These are phyloP conservation scores for Ophiostoma montium DNA, from an alignment of 2,329 filamentous ascomycete genomes.

Conservation along the genomic window DNA sequence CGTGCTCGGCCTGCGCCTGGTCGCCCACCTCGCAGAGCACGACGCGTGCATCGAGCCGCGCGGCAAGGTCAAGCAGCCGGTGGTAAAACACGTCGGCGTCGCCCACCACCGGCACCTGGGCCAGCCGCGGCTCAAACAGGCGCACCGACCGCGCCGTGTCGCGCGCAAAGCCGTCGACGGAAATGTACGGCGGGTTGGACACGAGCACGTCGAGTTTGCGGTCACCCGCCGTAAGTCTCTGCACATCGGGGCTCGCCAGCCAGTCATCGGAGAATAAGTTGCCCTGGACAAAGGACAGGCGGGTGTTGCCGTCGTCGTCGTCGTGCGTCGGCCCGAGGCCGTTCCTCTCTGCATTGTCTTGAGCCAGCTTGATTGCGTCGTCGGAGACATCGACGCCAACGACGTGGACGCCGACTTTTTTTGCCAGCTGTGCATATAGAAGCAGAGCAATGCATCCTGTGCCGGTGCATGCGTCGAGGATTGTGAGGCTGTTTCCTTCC, in stretches of 20 bases:
- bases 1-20: constrained; percentile 49
- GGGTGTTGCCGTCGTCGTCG: not conserved
- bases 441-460: constrained; percentile 82
- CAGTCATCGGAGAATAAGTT: constrained; percentile 33
- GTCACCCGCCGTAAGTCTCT: not conserved
- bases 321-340: constrained; percentile 13
- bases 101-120: constrained; percentile 45
- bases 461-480: constrained; percentile 82
- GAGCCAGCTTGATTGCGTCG: constrained; percentile 49
- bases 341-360: constrained; percentile 47
- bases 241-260: constrained; percentile 13
- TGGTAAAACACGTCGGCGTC: constrained; percentile 50
- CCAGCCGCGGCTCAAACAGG: constrained; percentile 65
- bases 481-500: constrained; percentile 27
- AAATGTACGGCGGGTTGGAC: constrained; percentile 88
- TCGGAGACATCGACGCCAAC: constrained; percentile 61
- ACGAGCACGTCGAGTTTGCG: constrained; percentile 50
- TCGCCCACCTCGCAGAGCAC: constrained; percentile 62
- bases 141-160: constrained; percentile 62
- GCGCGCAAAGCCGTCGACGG: constrained; percentile 42
- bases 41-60: constrained; percentile 33
- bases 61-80: constrained; percentile 43
- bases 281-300: constrained; percentile 11
- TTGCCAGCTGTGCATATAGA: constrained; percentile 41
- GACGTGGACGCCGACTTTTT: constrained; percentile 32